Conservation (phyloP, 2,329 filamentous ascomycete species). For the Monosporascus sp. region DNA sequence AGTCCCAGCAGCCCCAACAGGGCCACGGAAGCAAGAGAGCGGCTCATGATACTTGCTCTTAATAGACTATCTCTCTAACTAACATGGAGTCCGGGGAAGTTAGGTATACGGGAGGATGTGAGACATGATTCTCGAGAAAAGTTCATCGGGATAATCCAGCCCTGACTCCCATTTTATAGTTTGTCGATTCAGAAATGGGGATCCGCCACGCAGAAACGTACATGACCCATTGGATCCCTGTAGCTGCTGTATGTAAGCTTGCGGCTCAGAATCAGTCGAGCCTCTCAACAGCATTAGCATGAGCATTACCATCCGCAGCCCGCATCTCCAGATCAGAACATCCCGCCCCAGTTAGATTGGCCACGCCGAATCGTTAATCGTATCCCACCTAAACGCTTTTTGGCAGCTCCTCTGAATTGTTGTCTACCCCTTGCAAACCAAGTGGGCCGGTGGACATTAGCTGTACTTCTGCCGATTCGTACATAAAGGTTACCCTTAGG, state of each 20-base stretch:
- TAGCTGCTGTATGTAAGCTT: not conserved
- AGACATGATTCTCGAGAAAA: not conserved
- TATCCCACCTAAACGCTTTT: too few species aligned
- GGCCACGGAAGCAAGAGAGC: conserved; percentile 12
- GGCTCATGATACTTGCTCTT: conserved; percentile 17
- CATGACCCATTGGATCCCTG: not conserved
- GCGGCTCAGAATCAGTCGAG: not conserved
- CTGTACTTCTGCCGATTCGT: too few species aligned
- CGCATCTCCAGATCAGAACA: too few species aligned
- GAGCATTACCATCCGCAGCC: too few species aligned
- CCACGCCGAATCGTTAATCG: too few species aligned
- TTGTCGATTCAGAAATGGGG: not conserved
- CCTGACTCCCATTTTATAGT: too few species aligned
- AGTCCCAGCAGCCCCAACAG: conserved; percentile 21
- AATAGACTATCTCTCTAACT: not conserved
- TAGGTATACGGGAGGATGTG: not conserved
- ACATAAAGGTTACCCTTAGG: too few species aligned
- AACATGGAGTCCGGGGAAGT: not conserved
- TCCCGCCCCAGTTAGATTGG: too few species aligned
- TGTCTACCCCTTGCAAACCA: too few species aligned
- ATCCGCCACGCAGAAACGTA: not conserved
- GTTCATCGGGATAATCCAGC: not conserved
- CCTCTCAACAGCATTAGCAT: too few species aligned
- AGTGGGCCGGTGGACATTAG: too few species aligned
- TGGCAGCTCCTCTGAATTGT: too few species aligned